Percentiles rank a stretch among this genome's conserved stretches.
Conservation (phyloP, 2,329 filamentous ascomycete species). For the Colletotrichum zoysiae region DNA sequence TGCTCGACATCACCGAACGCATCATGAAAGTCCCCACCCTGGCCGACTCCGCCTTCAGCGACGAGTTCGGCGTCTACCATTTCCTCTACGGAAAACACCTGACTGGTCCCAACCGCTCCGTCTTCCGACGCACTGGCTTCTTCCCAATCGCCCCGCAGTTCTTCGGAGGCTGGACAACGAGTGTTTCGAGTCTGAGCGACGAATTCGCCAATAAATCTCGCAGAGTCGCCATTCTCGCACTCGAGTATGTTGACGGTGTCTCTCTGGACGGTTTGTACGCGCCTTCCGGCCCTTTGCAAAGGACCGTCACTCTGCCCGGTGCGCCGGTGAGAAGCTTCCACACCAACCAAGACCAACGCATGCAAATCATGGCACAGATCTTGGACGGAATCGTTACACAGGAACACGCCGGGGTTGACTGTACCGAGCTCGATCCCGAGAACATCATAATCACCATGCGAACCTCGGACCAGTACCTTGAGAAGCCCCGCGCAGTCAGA, state of each 20-base stretch:
- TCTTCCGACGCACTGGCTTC: no score
- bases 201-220: background rate
- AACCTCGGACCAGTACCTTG: background rate
- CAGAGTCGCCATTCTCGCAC: slow-evolving; percentile 6
- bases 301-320: background rate
- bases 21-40: background rate
- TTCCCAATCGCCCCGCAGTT: slow-evolving; percentile 1
- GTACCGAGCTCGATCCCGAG: background rate
- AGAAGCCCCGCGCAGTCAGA: slow-evolving; percentile 5
- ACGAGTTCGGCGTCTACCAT: slow-evolving; percentile 9
- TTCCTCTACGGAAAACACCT: background rate
- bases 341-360: background rate
- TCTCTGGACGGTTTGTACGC: background rate
- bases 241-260: slow-evolving; percentile 8
- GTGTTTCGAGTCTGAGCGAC: background rate
- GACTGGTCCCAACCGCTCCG: background rate
- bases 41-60: slow-evolving; percentile 8
- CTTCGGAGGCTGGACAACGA: slow-evolving; percentile 6
- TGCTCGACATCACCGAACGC: background rate
- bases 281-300: background rate
- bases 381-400: background rate
- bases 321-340: background rate
- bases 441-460: slow-evolving; percentile 4
- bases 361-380: slow-evolving; percentile 5
- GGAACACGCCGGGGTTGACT: slow-evolving; percentile 5